Evolutionary conservation across 2,329 filamentous ascomycete genomes (phyloP), one percentile per base, ranked within the genome.

Genomic region (Botrytis medusae): DNA sequence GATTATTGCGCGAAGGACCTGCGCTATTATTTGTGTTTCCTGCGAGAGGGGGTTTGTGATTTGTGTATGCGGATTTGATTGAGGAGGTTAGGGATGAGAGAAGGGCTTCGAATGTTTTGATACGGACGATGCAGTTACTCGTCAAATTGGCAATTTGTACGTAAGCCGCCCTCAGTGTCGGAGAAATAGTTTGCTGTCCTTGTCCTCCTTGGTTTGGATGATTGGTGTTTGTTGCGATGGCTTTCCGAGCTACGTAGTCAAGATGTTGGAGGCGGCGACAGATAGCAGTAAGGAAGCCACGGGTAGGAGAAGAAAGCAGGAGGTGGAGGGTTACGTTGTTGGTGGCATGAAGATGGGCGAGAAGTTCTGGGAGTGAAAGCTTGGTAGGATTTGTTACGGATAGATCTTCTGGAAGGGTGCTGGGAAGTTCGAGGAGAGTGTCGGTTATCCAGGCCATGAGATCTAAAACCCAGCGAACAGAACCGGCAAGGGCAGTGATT

Each of bases 381-480:
- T 83, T 82, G 12, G 82, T 84, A 9, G 82, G 79, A 22, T 77
- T 79, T n/a, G 90, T 82, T 6, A 88, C 83, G 59, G 83, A 82
- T 78, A 86, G 84, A 75, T 71, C 75, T 84, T 83, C 4, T 79
- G 78, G 77, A 1, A 81, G 79, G 74, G 89, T 87, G 68, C 86
- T 84, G 68, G 87, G 83, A 18, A 91, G 84, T 59, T 85, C 82
- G 74, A 90, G 88, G 2, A 91, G 82, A 29, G 84, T 85, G 77
- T 91, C 88, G n/a, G 84, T 84, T 18, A 91, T 80, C 88, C 89
- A 91, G 3, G 87, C 85, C 63, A 91, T 82, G 22, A 97, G 84
- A 74, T 95, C 91, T 51, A 94, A 85, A 0, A 89, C 89, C 95
- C 95, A 98, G 79, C 88, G 91, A 6, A 92, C 89, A 72, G 94